Conservation (phyloP, 805 yeast species). For the Blastobotrys chiropterorum region DNA sequence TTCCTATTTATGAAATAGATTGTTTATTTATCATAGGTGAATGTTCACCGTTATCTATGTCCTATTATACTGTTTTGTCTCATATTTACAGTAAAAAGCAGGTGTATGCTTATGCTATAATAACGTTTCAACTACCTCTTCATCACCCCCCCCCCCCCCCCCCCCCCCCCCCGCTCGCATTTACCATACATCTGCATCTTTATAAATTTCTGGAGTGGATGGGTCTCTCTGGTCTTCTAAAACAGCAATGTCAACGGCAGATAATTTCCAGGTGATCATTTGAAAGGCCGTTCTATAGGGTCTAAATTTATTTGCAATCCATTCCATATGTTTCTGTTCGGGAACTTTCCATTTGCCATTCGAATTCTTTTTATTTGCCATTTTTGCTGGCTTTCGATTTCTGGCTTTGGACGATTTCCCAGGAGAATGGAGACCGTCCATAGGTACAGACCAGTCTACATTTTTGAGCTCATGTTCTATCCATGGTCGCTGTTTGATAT, state of each 20-base stretch:
- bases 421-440: slow-evolving; percentile 22
- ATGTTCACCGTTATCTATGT: too few relatives aligned
- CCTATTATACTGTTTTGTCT: too few relatives aligned
- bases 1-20: not conserved
- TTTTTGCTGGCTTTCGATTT: slow-evolving; percentile 30
- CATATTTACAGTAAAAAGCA: too few relatives aligned
- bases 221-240: slow-evolving; percentile 24
- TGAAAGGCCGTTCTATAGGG: slow-evolving; percentile 68
- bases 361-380: slow-evolving; percentile 29
- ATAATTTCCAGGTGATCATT: slow-evolving; percentile 68
- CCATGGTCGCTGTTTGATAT: slow-evolving; percentile 38
- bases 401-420: slow-evolving; percentile 32
- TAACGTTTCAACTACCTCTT: too few relatives aligned
- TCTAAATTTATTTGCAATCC: slow-evolving; percentile 49
- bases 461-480: slow-evolving; percentile 36
- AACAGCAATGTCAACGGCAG: slow-evolving; percentile 51
- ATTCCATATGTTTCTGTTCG: slow-evolving; percentile 50
- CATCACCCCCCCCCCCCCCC: too few relatives aligned
- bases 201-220: not conserved
- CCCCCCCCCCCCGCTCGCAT: too few relatives aligned
- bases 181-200: too few relatives aligned
- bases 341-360: slow-evolving; percentile 33
- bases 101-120: too few relatives aligned
- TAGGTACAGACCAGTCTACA: slow-evolving; percentile 21
- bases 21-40: too few relatives aligned